Base-by-base conservation (phyloP, 1,284 basidiomycete species). In the Schizophyllum commune region DNA sequence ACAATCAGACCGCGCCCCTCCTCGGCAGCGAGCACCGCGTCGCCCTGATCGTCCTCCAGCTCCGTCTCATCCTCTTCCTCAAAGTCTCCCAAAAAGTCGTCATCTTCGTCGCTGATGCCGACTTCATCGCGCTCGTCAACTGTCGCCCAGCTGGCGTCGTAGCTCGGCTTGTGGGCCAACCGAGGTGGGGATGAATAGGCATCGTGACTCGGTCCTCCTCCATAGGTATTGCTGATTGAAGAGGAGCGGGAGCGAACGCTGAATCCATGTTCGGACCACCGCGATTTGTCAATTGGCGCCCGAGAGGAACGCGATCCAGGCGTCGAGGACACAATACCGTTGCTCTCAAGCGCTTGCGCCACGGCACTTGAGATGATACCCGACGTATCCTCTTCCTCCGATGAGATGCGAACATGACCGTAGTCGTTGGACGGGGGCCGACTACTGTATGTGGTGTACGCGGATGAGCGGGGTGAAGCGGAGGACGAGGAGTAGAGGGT, bases 1-100 rank as follows among this genome's bases (percentile, higher is more conserved):
- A 92, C 85, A 64, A 92, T 92, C 63, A 90, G 75, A 17, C 89
- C 91, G 47, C 87, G 83, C 7, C 90, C 90, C 73, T 92, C 89
- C 68, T 92, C 90, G 34, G 87, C 91, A 58, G 92, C 76, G 62
- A 91, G 82, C 60, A 85, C 78, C 13, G 90, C 90, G 58, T 88
- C 84, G 0, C 90, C 91, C 56, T 86, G 80, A 67, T 89, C 86
- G 61, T 88, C 84, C 55, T 82, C 78, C 52, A 80, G 79, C n/a
- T 81, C 78, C 32, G 82, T 79, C 5, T 74, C 71, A 7, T 83
- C 79, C 39, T 80, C 79, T 27, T 83, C 80, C 32, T 78, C 78
- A 51, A 74, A 76, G 5, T 79, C 68, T 32, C 72, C 69, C 58
- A 76, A 79, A 62, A 87, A 83, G 65, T 88, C 87, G 68, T 90